phyloP scores from a whole-genome alignment of 306 rosid genomes.

The Fagus crenata region DNA sequence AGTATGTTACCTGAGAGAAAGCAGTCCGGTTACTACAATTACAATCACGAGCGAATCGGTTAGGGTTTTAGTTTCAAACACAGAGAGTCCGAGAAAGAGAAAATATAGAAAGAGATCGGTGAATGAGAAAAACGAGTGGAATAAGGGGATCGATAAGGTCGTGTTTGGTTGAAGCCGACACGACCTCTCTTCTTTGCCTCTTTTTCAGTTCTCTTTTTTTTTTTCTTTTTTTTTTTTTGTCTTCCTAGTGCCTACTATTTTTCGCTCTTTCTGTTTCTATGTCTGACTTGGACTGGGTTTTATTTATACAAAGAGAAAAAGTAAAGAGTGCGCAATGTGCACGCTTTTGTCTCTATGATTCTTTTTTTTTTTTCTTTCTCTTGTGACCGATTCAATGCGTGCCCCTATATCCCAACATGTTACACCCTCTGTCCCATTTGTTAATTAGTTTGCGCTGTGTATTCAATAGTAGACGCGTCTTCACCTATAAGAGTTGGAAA shows the following conservation, averaged over 20 bases:
- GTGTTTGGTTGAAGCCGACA: conserved; percentile 98
- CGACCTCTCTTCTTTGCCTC: conserved; percentile 40
- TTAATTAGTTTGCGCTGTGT: too few relatives aligned
- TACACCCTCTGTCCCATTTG: too few relatives aligned
- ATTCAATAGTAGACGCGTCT: too few relatives aligned
- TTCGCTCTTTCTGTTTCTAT: background rate
- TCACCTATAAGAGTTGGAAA: too few relatives aligned
- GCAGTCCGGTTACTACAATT: background rate
- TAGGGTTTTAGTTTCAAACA: conserved; percentile 21
- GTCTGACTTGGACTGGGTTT: background rate
- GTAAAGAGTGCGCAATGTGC: background rate
- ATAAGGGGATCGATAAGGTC: conserved; percentile 52
- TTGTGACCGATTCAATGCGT: too few relatives aligned
- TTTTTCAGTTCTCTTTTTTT: conserved; percentile 24
- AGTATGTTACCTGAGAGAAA: background rate
- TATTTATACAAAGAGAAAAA: background rate
- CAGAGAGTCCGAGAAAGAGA: conserved; percentile 25
- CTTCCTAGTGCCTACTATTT: background rate
- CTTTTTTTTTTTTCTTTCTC: too few relatives aligned
- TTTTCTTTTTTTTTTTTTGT: background rate
- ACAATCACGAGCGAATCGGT: background rate
- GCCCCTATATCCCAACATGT: too few relatives aligned
- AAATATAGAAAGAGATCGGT: background rate
- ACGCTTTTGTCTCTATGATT: background rate
- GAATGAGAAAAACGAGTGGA: conserved; percentile 29